Evolutionary conservation across 768 basidiomycete species (phyloP), one percentile per base, ranked within the genome.

Genomic region (Pleurotus salmoneostramineus): DNA sequence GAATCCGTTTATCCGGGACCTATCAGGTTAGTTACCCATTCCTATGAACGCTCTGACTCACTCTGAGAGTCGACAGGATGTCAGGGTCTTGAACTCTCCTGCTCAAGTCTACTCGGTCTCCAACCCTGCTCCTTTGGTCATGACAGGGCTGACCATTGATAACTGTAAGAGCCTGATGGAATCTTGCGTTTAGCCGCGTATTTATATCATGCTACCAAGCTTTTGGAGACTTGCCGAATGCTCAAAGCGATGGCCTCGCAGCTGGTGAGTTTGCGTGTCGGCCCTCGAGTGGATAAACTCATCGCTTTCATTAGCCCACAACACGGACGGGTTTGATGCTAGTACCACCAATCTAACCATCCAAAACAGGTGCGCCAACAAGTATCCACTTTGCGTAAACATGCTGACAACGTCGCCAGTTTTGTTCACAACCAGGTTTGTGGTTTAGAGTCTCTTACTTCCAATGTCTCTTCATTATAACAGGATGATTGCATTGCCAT

Each of bases 311-410:
- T 10, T n/a, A 70, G 80, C 73, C 27, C 77, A 65, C 62, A 83
- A 83, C 60, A 83, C 79, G 2, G 81, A 83, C 40, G 81, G 79
- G 12, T 82, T 83, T 45, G 81, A 82, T 51, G 65, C 73, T 56
- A 59, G 66, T 50, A 74, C 73, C 14, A 67, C 62, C 5, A 62
- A 74, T 48, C 51, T 82, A 32, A 65, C 70, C 3, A 79, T 82
- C 35, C 66, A 72, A 57, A 72, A 77, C 51, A 63, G 83, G 84
- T 69, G 40, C 3, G 40, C 40, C n/a, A 10, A 42, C 40, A 10
- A 8, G n/a, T 2, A 42, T 14, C 40, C 40, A n/a, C 1, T n/a
- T 42, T 42, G 2, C n/a, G n/a, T 42, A 2, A 3, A 27, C 40
- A 42, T 42, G 40, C n/a, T 42, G 40, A 8, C 3, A 42, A 42